These are phyloP conservation scores for Trichoderma sp. DNA, from an alignment of 2,329 filamentous ascomycete species.

Conservation along the genomic window DNA sequence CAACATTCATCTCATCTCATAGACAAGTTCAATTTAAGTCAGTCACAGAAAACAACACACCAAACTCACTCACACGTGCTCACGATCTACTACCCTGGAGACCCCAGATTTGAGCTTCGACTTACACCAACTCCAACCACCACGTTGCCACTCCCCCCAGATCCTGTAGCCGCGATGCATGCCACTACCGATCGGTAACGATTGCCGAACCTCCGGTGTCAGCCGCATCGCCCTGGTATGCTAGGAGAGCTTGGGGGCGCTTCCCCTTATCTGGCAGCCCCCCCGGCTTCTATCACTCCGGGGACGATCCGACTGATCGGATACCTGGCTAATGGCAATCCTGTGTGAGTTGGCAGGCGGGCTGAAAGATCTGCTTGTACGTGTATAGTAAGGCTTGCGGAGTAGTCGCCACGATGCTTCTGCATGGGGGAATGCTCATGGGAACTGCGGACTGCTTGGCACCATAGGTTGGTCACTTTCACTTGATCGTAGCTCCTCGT, in stretches of 20 bases:
- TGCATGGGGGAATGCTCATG: neutral
- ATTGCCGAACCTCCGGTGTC: neutral
- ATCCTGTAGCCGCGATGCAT: neutral
- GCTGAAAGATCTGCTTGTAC: neutral
- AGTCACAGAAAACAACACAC: neutral
- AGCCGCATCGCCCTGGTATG: neutral
- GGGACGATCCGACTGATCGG: neutral
- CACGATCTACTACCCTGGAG: neutral
- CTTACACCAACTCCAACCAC: neutral
- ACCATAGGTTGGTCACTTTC: neutral
- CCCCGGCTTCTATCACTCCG: neutral
- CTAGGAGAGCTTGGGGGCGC: neutral
- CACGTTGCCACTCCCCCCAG: conserved; percentile 3
- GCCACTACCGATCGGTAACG: neutral
- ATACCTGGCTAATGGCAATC: neutral
- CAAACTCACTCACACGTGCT: neutral
- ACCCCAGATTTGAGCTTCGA: neutral
- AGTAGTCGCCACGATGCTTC: neutral
- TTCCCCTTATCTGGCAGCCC: neutral
- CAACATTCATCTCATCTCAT: neutral
- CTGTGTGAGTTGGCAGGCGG: no score
- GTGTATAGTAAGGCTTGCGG: neutral
- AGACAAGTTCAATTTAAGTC: neutral
- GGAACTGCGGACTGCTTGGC: neutral
- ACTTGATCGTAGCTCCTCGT: no score